Evolutionary conservation across 2,329 filamentous ascomycete genomes (phyloP), one percentile per base, ranked within the genome.

Genomic region (Hymenoscyphus albidus): DNA sequence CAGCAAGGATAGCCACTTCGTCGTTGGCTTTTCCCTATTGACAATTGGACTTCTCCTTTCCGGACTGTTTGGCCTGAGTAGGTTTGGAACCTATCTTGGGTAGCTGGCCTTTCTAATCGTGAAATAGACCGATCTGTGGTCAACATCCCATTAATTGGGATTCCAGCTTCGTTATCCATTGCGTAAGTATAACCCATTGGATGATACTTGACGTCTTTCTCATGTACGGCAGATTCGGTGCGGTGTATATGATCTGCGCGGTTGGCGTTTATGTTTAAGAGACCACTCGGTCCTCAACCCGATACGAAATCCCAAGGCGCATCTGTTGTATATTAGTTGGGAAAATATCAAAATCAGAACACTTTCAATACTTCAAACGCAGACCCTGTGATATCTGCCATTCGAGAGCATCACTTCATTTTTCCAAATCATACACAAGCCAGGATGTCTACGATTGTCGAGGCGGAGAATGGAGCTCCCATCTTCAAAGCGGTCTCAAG

Each of bases 231-330:
- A 97, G 94, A 60, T 91, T 97, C 78, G 95, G 95, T 72, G 89
- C 94, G 60, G 93, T 99, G 57, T 97, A 95, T 80, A 97, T 97
- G 90, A 98, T 99, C 80, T 99, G 95, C 80, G 95, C 93, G 66
- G 95, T 95, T 77, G 95, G 95, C 77, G 95, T 99, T 76, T 98
- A 99, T 88, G 92, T 99, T 78, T 99, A 76, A 67, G 60, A 64
- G 60, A 65, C 62, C 62, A 63, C 62, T 65, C 62, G 63, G 68
- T 65, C 42, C 16, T 42, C 67, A 31, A 67, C 62, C 44, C 56
- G 59, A 68, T 57, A 69, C 69, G 65, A 69, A 69, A 69, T 68
- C 71, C 67, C 63, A 65, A 67, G 51, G 63, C 67, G 64, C 67
- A 69, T 69, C 68, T 64, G 62, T 51, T 75, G 74, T 75, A 75